Evolutionary conservation across 306 rosid species (phyloP), one percentile per base, ranked within the genome.

Genomic region (Astragalus membranaceus): DNA sequence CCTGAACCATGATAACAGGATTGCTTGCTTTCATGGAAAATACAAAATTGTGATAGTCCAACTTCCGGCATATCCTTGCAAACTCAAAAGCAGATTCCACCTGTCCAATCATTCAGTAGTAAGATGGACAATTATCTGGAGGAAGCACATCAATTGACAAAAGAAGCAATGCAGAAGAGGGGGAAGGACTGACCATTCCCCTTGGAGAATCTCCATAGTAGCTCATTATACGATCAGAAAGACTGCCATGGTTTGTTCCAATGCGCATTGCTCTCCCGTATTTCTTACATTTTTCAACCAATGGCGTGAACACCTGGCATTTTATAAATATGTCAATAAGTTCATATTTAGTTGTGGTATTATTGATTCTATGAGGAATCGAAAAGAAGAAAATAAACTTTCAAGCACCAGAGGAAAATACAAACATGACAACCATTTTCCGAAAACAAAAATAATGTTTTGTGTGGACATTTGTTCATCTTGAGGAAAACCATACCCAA

Each of bases 11-110:
- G 78, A 94, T 59, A 70, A 94, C 99, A 2, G 99, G 99, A 76
- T 94, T 94, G 90, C 99, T 94, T 54, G 99, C 99, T 87, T 94
- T 94, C 99, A 94, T 94, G 11, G 99, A 94, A 46, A 94, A 94
- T 15, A 94, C 84, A 71, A 94, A 94, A 75, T 91, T 94, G 80
- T 94, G 99, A 66, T 1, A 94, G 85, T 94, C 96, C 86, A 91
- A 75, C 80, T 91, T 94, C 54, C 91, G 85, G 83, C 99, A 94
- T 72, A 94, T 94, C 80, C 97, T 91, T 53, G 99, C 99, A 86
- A 94, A 94, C 73, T 94, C 99, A 77, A 94, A 94, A 62, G 99
- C 97, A 63, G 99, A 94, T 91, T 94, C 99, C 78, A 94, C 99
- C 99, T 94, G 95, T 74, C 67, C 73, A 39, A 69, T 26, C 63